Conservation (phyloP, 192 early-diverging fungal species). For the Coemansia sp. region DNA sequence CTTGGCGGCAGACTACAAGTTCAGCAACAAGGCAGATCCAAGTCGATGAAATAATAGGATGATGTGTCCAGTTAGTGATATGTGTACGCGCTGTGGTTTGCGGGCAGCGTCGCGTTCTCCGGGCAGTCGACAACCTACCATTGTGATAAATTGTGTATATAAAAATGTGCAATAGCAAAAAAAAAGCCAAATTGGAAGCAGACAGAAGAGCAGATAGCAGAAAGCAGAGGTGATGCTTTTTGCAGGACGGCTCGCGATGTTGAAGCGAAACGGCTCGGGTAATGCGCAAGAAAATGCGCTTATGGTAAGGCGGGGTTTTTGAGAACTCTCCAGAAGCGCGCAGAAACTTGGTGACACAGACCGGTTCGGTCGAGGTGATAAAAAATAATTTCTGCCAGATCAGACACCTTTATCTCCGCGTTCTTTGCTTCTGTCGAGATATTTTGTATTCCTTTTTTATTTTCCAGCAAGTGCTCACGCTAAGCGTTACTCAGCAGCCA, state of each 20-base stretch:
- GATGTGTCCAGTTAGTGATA: background rate
- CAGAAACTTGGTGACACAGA: slow-evolving; percentile 11
- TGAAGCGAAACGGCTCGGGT: background rate
- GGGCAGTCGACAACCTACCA: slow-evolving; percentile 6
- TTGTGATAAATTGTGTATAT: background rate
- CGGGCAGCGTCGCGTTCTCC: background rate
- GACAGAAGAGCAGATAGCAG: background rate
- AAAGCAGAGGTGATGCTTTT: background rate
- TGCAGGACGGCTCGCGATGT: background rate
- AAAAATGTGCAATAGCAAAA: background rate
- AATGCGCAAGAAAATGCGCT: slow-evolving; percentile 1
- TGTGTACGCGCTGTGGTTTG: background rate
- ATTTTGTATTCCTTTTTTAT: background rate
- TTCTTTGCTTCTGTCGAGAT: background rate
- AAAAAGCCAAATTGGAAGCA: background rate
- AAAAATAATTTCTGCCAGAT: slow-evolving; percentile 2
- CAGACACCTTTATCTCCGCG: background rate
- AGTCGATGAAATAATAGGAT: background rate
- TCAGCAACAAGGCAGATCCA: background rate
- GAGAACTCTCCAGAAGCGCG: slow-evolving; percentile 19
- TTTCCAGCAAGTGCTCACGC: background rate
- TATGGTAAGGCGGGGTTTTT: slow-evolving; percentile 32
- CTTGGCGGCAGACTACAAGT: slow-evolving; percentile 57
- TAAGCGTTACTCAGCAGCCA: background rate
- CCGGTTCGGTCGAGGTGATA: background rate